A percentile compares a stretch with the other conserved stretches of the same genome.
Conservation (phyloP, 805 yeast species). For the Soucietia sequanensis region DNA sequence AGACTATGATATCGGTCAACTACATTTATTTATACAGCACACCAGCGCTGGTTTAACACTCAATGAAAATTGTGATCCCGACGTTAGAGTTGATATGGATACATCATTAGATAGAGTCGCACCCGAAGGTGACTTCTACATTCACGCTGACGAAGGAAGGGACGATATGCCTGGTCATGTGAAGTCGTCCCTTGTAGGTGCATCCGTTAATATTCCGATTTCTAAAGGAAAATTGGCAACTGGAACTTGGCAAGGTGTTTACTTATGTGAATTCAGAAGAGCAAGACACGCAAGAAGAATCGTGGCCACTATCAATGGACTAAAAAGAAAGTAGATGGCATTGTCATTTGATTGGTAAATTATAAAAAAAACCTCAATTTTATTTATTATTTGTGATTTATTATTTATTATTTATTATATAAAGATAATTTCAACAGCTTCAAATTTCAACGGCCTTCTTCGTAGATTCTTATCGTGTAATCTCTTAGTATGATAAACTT, state of each 20-base stretch:
- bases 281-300: constrained; percentile 62
- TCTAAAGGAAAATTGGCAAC: constrained; percentile 62
- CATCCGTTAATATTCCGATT: constrained; percentile 65
- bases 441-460: constrained; percentile 6
- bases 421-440: too few species aligned
- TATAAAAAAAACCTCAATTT: too few species aligned
- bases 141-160: constrained; percentile 73
- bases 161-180: constrained; percentile 88
- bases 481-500: constrained; percentile 30
- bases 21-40: constrained; percentile 71
- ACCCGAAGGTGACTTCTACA: constrained; percentile 60
- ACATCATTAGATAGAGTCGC: constrained; percentile 61
- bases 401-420: too few species aligned
- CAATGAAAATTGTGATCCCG: constrained; percentile 80
- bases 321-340: constrained; percentile 20
- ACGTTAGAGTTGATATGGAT: constrained; percentile 69
- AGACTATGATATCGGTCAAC: constrained; percentile 58
- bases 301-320: constrained; percentile 73
- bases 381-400: too few species aligned
- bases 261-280: constrained; percentile 70
- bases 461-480: constrained; percentile 33
- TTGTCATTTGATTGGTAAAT: too few species aligned
- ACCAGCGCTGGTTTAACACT: constrained; percentile 76
- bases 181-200: constrained; percentile 61
- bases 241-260: constrained; percentile 88